A percentile compares a stretch with the other conserved stretches of the same genome.
phyloP scores from a whole-genome alignment of 2,329 filamentous ascomycete species.

The Chaetomium globosum region DNA sequence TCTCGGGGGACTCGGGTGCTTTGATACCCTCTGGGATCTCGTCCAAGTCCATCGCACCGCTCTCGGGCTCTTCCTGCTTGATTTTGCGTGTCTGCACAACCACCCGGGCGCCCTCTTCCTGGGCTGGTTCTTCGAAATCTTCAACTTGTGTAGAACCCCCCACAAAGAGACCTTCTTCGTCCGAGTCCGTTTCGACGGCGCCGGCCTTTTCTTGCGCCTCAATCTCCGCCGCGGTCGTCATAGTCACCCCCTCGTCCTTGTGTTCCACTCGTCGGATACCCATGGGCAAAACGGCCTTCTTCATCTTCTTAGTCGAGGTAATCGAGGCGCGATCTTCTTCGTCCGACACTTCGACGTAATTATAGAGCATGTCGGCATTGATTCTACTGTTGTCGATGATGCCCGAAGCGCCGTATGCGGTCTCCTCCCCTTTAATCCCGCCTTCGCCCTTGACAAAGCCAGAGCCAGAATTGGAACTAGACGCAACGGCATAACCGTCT shows the following conservation, averaged over 20 bases:
- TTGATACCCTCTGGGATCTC: slow-evolving; percentile 35
- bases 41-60: slow-evolving; percentile 33
- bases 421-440: slow-evolving; percentile 22
- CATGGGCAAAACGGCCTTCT: slow-evolving; percentile 52
- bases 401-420: slow-evolving; percentile 26
- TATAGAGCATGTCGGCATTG: slow-evolving; percentile 60
- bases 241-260: slow-evolving; percentile 56
- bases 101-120: slow-evolving; percentile 48
- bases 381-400: slow-evolving; percentile 51
- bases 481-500: slow-evolving; percentile 30
- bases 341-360: slow-evolving; percentile 42
- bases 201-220: slow-evolving; percentile 57
- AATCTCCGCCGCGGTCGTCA: slow-evolving; percentile 60
- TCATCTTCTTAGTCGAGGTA: slow-evolving; percentile 41
- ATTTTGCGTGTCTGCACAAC: slow-evolving; percentile 43
- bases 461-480: slow-evolving; percentile 16
- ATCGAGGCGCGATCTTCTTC: slow-evolving; percentile 47
- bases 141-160: slow-evolving; percentile 24
- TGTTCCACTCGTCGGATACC: slow-evolving; percentile 59
- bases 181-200: slow-evolving; percentile 37
- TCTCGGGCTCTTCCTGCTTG: slow-evolving; percentile 33
- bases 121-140: slow-evolving; percentile 29
- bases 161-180: slow-evolving; percentile 37
- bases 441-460: slow-evolving; percentile 28
- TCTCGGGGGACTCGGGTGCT: slow-evolving; percentile 41